phyloP scores from a whole-genome alignment of 805 yeast genomes.

The Wickerhamomyces silvicola region DNA sequence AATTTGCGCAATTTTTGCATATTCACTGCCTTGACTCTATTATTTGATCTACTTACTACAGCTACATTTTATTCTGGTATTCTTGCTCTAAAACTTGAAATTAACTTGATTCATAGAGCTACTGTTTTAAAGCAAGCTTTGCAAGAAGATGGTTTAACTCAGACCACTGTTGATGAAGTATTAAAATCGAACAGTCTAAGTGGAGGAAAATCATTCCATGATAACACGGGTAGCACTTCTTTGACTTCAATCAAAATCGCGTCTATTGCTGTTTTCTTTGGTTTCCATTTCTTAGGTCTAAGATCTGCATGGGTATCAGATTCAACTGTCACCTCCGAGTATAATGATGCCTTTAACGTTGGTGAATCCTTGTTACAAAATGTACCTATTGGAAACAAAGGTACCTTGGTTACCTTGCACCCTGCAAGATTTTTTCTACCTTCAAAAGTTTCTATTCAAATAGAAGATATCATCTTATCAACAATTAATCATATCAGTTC shows the following conservation, averaged over 20 bases:
- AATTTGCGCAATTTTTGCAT: slow-evolving; percentile 79
- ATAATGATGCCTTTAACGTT: slow-evolving; percentile 14
- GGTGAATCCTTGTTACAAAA: slow-evolving; percentile 20
- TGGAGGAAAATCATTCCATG: slow-evolving; percentile 20
- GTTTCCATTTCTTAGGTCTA: slow-evolving; percentile 59
- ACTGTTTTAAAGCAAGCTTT: slow-evolving; percentile 70
- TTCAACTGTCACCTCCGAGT: slow-evolving; percentile 26
- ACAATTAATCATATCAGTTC: slow-evolving; percentile 49
- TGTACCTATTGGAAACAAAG: slow-evolving; percentile 34
- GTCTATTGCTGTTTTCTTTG: slow-evolving; percentile 51
- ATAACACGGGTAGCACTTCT: slow-evolving; percentile 32
- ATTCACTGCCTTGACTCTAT: slow-evolving; percentile 60
- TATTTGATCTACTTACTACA: slow-evolving; percentile 65
- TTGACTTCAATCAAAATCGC: slow-evolving; percentile 55
- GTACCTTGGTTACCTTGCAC: slow-evolving; percentile 51
- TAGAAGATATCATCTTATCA: slow-evolving; percentile 54
- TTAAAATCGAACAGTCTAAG: slow-evolving; percentile 24
- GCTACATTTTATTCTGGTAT: slow-evolving; percentile 80
- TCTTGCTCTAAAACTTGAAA: slow-evolving; percentile 82
- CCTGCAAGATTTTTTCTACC: slow-evolving; percentile 56
- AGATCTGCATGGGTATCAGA: slow-evolving; percentile 68
- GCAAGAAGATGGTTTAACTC: slow-evolving; percentile 88
- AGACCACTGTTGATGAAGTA: slow-evolving; percentile 67
- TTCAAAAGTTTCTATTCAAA: slow-evolving; percentile 44
- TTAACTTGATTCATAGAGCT: slow-evolving; percentile 76